Percentiles rank a stretch among this genome's conserved stretches.
phyloP scores from a whole-genome alignment of 2,329 filamentous ascomycete genomes.

The Alternaria metachromatica region DNA sequence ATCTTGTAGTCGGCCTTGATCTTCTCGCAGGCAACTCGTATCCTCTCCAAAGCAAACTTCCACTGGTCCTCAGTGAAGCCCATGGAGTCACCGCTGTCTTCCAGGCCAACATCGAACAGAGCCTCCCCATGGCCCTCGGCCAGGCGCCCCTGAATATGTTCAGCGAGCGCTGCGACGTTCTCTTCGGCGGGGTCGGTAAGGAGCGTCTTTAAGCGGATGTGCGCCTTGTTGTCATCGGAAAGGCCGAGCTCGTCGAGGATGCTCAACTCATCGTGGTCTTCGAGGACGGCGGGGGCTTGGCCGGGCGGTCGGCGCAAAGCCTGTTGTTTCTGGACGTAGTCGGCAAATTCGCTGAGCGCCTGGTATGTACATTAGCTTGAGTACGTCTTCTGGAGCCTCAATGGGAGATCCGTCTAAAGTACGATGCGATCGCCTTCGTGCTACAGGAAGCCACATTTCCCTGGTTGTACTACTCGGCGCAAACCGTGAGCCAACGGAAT shows the following conservation, averaged over 20 bases:
- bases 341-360: constrained; percentile 94
- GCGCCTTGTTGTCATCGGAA: constrained; percentile 70
- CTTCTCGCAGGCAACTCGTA: constrained; percentile 69
- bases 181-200: constrained; percentile 67
- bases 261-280: constrained; percentile 87
- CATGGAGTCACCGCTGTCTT: constrained; percentile 89
- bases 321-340: constrained; percentile 96
- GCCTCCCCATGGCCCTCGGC: constrained; percentile 87
- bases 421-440: neutral
- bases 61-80: constrained; percentile 76
- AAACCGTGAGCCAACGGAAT: neutral
- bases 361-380: constrained; percentile 35
- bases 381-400: neutral
- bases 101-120: constrained; percentile 89
- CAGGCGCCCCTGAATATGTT: constrained; percentile 67
- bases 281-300: constrained; percentile 47
- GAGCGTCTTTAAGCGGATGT: constrained; percentile 74
- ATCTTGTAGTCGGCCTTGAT: constrained; percentile 78
- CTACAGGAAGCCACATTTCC: neutral
- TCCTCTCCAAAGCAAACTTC: constrained; percentile 70
- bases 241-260: constrained; percentile 81
- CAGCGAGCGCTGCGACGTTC: constrained; percentile 67
- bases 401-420: neutral
- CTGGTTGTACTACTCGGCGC: neutral
- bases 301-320: constrained; percentile 63